Evolutionary conservation across 1,139 yeast genomes (phyloP).

Genomic region (Pichia sp.): DNA sequence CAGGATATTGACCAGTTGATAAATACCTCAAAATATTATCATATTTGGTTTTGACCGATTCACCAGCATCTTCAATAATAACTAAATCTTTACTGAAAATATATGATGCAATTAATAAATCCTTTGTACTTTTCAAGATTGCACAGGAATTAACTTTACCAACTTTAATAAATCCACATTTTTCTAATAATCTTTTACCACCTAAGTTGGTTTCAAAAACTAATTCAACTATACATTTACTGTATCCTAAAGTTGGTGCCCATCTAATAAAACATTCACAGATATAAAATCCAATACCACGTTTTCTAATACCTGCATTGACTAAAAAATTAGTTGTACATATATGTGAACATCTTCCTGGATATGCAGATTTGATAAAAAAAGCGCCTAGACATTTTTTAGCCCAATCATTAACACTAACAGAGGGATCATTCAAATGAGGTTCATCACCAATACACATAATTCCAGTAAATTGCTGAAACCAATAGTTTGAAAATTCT

Average conservation of each 20-base stretch:
- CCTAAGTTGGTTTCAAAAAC: constrained; percentile 86
- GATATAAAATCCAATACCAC: constrained; percentile 81
- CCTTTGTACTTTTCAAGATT: constrained; percentile 67
- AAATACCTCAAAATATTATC: constrained; percentile 74
- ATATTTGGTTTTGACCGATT: constrained; percentile 46
- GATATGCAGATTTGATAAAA: constrained; percentile 78
- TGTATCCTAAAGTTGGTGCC: constrained; percentile 87
- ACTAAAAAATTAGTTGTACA: constrained; percentile 87
- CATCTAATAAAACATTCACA: constrained; percentile 81
- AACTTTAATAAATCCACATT: constrained; percentile 67
- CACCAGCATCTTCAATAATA: constrained; percentile 28
- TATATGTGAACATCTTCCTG: constrained; percentile 90
- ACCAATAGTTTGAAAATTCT: constrained; percentile 79
- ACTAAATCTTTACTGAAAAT: constrained; percentile 43
- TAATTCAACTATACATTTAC: constrained; percentile 74
- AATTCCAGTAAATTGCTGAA: constrained; percentile 75
- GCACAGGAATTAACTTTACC: constrained; percentile 85
- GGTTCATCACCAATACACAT: constrained; percentile 78
- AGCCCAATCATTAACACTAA: constrained; percentile 63
- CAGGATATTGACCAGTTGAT: constrained; percentile 83
- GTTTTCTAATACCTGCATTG: constrained; percentile 88
- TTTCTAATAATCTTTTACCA: constrained; percentile 72
- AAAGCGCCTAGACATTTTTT: constrained; percentile 85
- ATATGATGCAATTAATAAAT: constrained; percentile 61
- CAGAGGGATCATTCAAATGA: constrained; percentile 46